Percentiles rank a stretch among this genome's conserved stretches.
phyloP scores from a whole-genome alignment of 2,329 filamentous ascomycete genomes.

The Penicillium sclerotigenum region DNA sequence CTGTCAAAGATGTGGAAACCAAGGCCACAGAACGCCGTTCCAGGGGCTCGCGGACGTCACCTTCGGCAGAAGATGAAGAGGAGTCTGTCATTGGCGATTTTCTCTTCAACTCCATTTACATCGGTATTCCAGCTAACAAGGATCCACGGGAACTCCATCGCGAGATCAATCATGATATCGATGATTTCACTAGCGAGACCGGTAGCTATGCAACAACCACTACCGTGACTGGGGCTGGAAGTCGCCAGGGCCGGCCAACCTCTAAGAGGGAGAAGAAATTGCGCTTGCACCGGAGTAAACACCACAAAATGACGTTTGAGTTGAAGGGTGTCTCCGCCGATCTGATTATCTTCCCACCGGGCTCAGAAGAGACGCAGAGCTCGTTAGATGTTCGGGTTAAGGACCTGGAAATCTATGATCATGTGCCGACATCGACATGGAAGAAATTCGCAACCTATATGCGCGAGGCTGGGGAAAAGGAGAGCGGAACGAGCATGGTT shows the following conservation, averaged over 20 bases:
- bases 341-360: conserved; percentile 73
- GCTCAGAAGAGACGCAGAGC: conserved; percentile 76
- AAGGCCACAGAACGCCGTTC: conserved; percentile 73
- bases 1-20: conserved; percentile 80
- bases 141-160: conserved; percentile 78
- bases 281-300: conserved; percentile 76
- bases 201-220: conserved; percentile 81
- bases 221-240: conserved; percentile 43
- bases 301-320: conserved; percentile 95
- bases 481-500: conserved; percentile 83
- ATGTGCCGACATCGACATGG: conserved; percentile 94
- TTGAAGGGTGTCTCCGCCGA: conserved; percentile 80
- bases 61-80: conserved; percentile 62
- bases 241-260: conserved; percentile 34
- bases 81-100: conserved; percentile 90
- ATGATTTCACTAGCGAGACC: conserved; percentile 82
- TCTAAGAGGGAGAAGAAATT: conserved; percentile 56
- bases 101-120: conserved; percentile 98
- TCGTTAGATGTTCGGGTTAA: conserved; percentile 79
- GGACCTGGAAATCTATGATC: conserved; percentile 87
- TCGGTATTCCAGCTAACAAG: conserved; percentile 80
- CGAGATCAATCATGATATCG: conserved; percentile 83
- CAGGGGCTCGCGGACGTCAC: conserved; percentile 54
- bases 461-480: conserved; percentile 78
- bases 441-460: conserved; percentile 96